Conservation (phyloP, 2,329 filamentous ascomycete genomes). For the Dothideomycetidae sp. region DNA sequence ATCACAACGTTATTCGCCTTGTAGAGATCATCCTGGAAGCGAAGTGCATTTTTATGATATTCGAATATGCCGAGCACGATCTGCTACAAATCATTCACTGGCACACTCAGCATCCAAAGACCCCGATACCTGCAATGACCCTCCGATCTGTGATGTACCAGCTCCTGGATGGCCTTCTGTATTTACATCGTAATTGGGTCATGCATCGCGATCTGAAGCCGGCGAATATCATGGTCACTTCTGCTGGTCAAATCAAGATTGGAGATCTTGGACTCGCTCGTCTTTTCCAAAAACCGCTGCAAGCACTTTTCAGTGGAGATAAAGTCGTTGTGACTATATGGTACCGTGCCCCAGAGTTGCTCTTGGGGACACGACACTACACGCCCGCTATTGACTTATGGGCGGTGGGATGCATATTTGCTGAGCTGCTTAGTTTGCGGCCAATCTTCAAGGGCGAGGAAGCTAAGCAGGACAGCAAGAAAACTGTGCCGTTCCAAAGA, state of each 20-base stretch:
- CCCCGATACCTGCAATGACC: conserved; percentile 74
- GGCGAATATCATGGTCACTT: conserved; percentile 97
- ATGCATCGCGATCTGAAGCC: conserved; percentile 94
- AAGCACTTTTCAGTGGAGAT: conserved; percentile 82
- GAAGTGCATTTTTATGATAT: conserved; percentile 99
- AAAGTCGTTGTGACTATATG: conserved; percentile 99
- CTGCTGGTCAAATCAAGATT: conserved; percentile 77
- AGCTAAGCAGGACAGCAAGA: conserved; percentile 97
- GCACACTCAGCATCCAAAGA: conserved; percentile 76
- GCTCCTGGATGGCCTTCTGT: conserved; percentile 84
- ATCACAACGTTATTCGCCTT: conserved; percentile 78
- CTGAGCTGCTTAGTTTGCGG: conserved; percentile 73
- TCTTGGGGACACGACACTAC: conserved; percentile 89
- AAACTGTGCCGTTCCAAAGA: conserved; percentile 89
- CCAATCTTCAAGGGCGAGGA: conserved; percentile 98
- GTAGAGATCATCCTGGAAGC: conserved; percentile 95
- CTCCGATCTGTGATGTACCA: conserved; percentile 94
- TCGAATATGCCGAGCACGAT: conserved; percentile 97
- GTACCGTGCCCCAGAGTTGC: conserved; percentile 90
- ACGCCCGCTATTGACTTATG: conserved; percentile 94
- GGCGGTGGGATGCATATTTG: conserved; percentile 96
- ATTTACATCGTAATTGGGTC: conserved; percentile 93
- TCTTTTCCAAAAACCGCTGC: conserved; percentile 84
- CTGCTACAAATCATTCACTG: conserved; percentile 96
- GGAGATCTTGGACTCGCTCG: conserved; percentile 86